Evolutionary conservation across 176 grass and related monocot species (phyloP).

Genomic region (Canna indica): DNA sequence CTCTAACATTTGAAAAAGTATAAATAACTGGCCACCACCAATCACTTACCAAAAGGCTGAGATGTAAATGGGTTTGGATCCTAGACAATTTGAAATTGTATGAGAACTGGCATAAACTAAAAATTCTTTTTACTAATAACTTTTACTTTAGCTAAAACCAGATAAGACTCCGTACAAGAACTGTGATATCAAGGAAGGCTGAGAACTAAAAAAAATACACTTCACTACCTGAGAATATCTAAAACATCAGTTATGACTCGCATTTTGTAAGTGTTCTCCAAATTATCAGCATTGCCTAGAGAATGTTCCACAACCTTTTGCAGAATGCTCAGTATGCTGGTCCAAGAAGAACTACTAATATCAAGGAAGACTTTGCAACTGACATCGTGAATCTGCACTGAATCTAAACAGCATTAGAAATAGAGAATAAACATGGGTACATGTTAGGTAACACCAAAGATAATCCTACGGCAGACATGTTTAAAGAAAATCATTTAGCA

Average conservation of each 20-base stretch:
- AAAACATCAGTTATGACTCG: conserved; percentile 38
- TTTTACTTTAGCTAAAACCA: too few species aligned
- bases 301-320: conserved; percentile 38
- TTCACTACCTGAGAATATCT: conserved; percentile 59
- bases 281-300: conserved; percentile 23
- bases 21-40: too few species aligned
- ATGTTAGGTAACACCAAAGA: neutral
- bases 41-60: too few species aligned
- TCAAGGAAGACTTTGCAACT: conserved; percentile 56
- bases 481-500: neutral
- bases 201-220: neutral
- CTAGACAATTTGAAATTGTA: too few species aligned
- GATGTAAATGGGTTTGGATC: too few species aligned
- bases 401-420: neutral
- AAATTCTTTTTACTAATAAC: too few species aligned
- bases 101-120: too few species aligned
- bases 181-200: neutral
- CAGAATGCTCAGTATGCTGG: conserved; percentile 59
- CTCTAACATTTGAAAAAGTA: too few species aligned
- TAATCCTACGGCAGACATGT: neutral
- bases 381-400: conserved; percentile 58
- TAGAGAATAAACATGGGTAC: neutral
- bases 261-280: conserved; percentile 29
- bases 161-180: too few species aligned
- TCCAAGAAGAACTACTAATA: conserved; percentile 45